A percentile compares a stretch with the other conserved stretches of the same genome.
phyloP scores from a whole-genome alignment of 208 protist genomes.

The Spongospora subterranea region DNA sequence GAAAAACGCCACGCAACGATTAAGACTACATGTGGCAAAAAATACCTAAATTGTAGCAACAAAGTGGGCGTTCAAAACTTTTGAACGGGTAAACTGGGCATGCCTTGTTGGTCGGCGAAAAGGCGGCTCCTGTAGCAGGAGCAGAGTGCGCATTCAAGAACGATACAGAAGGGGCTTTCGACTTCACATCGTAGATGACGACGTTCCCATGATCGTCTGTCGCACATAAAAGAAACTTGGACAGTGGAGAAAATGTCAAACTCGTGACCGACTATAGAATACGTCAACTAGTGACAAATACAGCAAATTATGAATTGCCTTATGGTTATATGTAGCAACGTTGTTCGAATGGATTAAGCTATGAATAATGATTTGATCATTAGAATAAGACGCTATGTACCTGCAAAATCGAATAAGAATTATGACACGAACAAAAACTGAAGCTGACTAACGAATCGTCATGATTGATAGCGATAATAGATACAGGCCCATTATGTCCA shows the following conservation, averaged over 20 bases:
- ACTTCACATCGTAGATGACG: conserved; percentile 1
- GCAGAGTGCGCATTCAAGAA: neutral
- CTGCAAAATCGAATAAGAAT: neutral
- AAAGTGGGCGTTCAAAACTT: neutral
- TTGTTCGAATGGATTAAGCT: neutral
- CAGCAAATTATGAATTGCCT: no score
- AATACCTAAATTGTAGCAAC: neutral
- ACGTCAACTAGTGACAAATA: neutral
- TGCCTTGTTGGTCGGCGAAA: neutral
- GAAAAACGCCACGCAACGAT: neutral
- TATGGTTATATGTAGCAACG: no score
- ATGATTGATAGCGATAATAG: neutral
- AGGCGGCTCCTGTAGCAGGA: neutral
- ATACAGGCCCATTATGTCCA: neutral
- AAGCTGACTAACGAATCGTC: no score
- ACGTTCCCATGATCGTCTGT: neutral
- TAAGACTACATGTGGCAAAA: neutral
- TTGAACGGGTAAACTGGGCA: neutral
- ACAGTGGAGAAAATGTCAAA: neutral
- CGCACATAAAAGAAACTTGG: neutral
- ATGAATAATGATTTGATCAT: neutral
- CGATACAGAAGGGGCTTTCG: neutral
- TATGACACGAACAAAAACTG: neutral
- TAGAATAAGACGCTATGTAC: neutral
- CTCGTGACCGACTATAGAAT: neutral